Conservation (phyloP, 2,329 filamentous ascomycete genomes). For the Alternaria triticina region DNA sequence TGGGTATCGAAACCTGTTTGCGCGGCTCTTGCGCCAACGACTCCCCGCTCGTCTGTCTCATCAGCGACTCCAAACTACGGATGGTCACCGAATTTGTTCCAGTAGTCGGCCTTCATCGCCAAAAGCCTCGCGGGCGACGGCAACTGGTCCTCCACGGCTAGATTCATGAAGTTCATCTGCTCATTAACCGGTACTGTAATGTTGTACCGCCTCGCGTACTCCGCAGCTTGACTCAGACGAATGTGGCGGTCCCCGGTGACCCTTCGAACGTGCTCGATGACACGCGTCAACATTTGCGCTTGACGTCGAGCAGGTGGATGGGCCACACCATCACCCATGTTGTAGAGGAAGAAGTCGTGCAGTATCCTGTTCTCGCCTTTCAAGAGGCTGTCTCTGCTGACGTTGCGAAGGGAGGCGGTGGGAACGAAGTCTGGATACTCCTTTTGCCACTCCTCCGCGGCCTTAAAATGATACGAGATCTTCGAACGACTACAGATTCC, state of each 20-base stretch:
- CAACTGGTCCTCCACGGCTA: neutral
- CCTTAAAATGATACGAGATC: slow-evolving; percentile 1
- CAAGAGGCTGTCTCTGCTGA: slow-evolving; percentile 1
- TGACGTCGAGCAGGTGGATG: neutral
- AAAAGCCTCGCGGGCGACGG: neutral
- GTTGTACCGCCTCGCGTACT: neutral
- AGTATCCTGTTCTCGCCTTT: neutral
- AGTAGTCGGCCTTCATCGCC: neutral
- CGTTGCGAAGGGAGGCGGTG: neutral
- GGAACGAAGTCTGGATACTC: neutral
- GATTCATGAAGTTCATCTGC: neutral
- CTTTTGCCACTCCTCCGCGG: neutral
- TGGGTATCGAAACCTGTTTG: neutral
- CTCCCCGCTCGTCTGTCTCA: neutral
- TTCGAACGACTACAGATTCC: neutral
- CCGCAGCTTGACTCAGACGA: slow-evolving; percentile 5
- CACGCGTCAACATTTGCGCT: slow-evolving; percentile 6
- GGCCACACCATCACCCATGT: slow-evolving; percentile 11
- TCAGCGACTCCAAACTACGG: neutral
- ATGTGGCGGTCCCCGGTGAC: slow-evolving; percentile 1
- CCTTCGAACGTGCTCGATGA: slow-evolving; percentile 6
- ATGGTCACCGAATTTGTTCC: neutral
- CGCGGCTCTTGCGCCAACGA: neutral
- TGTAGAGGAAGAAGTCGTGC: slow-evolving; percentile 10
- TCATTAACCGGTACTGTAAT: neutral